Base-by-base conservation (phyloP, 2,329 filamentous ascomycete genomes). In the Cadophora gregata region DNA sequence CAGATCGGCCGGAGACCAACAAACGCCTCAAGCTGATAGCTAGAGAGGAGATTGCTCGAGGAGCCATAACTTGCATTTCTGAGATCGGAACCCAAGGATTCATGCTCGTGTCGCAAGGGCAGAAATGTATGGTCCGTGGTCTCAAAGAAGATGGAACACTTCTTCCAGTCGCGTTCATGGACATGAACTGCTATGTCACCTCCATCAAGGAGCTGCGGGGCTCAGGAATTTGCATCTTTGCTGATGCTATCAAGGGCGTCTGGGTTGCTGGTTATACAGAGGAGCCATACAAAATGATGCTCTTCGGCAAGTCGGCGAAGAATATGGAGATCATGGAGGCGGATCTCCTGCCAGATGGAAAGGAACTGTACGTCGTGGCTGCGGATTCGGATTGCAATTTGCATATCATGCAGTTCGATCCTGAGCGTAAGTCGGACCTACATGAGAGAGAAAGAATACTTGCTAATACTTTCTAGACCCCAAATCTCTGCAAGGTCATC, bases 231-330 rank as follows among this genome's bases (percentile, higher is more conserved):
- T 93, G 92, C 75, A 84, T 97, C 12, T 89, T 97, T 80, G 92
- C 92, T 0, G 96, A 99, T 80, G 92, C 91, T 0, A 89, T 96
- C 77, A 97, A 97, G 80, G 96, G 96, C 0, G 84, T 98, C 2
- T 98, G 96, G 93, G 96, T 99, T 72, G 92, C 93, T 0, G 96
- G 96, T 0, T 99, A 97, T 76, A 96, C 92, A 9, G 95, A 99
- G 80, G 96, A 98, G 75, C 96, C 96, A 0, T 99, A 98, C 78
- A 94, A 92, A 72, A 93, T 99, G 88, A 91, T 93, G 69, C 85
- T 97, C 3, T 93, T 98, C 71, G 93, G 94, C 50, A 97, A 97
- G 80, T 93, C 91, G 73, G 86, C 90, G 47, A 90, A 91, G 24
- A 87, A 87, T 51, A 83, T 97, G 73, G 92, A 96, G 74, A 87